phyloP scores from a whole-genome alignment of 2,329 filamentous ascomycete genomes.

The Pezicula neosporulosa region DNA sequence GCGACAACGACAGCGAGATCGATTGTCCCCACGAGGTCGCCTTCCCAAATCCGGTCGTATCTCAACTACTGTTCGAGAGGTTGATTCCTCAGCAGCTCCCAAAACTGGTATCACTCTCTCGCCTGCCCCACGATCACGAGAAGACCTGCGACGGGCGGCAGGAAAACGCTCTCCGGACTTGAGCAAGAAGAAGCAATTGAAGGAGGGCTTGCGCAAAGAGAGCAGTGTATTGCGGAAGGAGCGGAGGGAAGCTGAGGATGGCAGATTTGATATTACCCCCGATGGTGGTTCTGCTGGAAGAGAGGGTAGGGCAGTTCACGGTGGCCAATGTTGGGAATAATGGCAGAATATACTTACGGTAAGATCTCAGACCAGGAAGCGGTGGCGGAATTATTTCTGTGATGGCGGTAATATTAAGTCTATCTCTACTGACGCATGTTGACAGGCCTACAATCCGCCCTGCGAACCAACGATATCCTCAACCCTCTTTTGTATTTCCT shows the following conservation, averaged over 20 bases:
- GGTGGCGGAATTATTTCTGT: slow-evolving; percentile 8
- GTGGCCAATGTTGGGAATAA: slow-evolving; percentile 82
- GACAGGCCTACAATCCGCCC: slow-evolving; percentile 58
- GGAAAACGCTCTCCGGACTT: slow-evolving; percentile 17
- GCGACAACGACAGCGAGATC: slow-evolving; percentile 31
- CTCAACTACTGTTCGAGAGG: slow-evolving; percentile 18
- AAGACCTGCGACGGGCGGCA: not conserved
- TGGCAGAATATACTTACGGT: slow-evolving; percentile 80
- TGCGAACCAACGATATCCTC: slow-evolving; percentile 57
- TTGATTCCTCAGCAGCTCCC: slow-evolving; percentile 6
- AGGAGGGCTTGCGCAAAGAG: slow-evolving; percentile 25
- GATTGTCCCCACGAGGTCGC: slow-evolving; percentile 26
- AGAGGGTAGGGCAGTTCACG: slow-evolving; percentile 51
- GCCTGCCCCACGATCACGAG: slow-evolving; percentile 19
- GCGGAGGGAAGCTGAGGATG: slow-evolving; percentile 38
- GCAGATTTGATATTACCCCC: slow-evolving; percentile 52
- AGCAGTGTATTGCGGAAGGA: slow-evolving; percentile 22
- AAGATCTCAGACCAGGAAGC: slow-evolving; percentile 31
- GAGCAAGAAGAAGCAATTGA: slow-evolving; percentile 19
- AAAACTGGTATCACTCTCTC: slow-evolving; percentile 18
- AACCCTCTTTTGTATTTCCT: slow-evolving; percentile 58
- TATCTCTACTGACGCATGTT: slow-evolving; percentile 15
- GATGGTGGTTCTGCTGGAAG: slow-evolving; percentile 56
- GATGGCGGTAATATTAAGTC: not conserved
- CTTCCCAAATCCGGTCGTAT: slow-evolving; percentile 18